These are phyloP conservation scores for Tricladium varicosporioides DNA, from an alignment of 2,329 filamentous ascomycete genomes.

Conservation along the genomic window DNA sequence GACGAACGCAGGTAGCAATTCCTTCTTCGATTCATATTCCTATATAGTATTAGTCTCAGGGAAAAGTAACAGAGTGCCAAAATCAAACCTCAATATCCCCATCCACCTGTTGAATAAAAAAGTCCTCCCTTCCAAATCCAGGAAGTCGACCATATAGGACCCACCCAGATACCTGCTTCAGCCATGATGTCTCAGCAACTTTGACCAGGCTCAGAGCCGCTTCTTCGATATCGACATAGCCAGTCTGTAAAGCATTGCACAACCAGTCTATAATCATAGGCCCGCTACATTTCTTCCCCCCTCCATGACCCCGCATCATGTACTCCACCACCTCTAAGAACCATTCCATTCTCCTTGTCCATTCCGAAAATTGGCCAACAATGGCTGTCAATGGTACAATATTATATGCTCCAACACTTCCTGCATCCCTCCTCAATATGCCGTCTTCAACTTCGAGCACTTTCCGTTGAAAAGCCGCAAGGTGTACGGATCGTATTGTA, in stretches of 20 bases:
- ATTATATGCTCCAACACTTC: constrained; percentile 83
- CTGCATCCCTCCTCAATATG: constrained; percentile 74
- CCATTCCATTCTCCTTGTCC: constrained; percentile 84
- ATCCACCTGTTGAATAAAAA: constrained; percentile 65
- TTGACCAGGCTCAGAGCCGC: constrained; percentile 71
- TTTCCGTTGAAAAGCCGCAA: constrained; percentile 78
- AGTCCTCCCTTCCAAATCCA: constrained; percentile 74
- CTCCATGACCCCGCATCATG: constrained; percentile 48
- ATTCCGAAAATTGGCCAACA: constrained; percentile 80
- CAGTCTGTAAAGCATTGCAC: constrained; percentile 75
- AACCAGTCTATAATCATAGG: constrained; percentile 76
- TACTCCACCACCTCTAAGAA: constrained; percentile 71
- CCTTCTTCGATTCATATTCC: constrained; percentile 57
- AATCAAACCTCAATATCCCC: constrained; percentile 35
- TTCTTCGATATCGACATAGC: constrained; percentile 81
- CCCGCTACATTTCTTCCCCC: constrained; percentile 53
- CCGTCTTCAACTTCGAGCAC: constrained; percentile 80
- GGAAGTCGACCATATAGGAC: constrained; percentile 84
- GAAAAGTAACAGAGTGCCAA: background rate
- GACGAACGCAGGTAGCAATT: constrained; percentile 77
- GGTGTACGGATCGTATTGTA: constrained; percentile 70
- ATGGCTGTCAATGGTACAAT: constrained; percentile 89
- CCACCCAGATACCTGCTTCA: constrained; percentile 89
- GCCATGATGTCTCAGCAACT: constrained; percentile 84
- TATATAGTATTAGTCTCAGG: constrained; percentile 30